Evolutionary conservation across 1,284 basidiomycete genomes (phyloP).

Genomic region (Boletus mariae): DNA sequence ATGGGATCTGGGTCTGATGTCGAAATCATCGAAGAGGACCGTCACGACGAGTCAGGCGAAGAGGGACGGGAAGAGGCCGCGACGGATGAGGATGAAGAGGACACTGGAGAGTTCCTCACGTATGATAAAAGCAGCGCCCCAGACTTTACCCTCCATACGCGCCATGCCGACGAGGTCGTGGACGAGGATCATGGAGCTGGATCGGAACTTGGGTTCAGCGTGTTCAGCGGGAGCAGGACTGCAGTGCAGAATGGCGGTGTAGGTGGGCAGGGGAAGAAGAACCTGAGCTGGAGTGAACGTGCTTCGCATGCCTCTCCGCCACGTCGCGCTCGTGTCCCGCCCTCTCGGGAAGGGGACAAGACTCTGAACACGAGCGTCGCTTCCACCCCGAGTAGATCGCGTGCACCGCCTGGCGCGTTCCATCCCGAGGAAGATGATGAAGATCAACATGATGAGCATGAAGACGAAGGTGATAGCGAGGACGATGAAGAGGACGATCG

Average conservation of each 20-base stretch:
- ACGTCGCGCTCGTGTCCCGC: conserved; percentile 6
- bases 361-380: conserved; percentile 1
- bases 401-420: conserved; percentile 25
- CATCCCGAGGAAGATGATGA: conserved; percentile 19
- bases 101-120: conserved; percentile 21
- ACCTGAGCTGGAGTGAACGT: background rate
- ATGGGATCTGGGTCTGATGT: conserved; percentile 25
- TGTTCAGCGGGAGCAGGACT: conserved; percentile 23
- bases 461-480: conserved; percentile 27
- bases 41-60: background rate
- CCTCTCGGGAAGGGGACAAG: conserved; percentile 5
- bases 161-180: conserved; percentile 16
- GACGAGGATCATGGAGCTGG: conserved; percentile 8
- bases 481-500: conserved; percentile 32
- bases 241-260: conserved; percentile 2
- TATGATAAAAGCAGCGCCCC: conserved; percentile 16
- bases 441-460: conserved; percentile 6
- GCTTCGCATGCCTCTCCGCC: conserved; percentile 7
- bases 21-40: conserved; percentile 16
- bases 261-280: background rate
- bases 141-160: conserved; percentile 18
- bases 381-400: conserved; percentile 7
- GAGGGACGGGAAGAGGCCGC: conserved; percentile 5
- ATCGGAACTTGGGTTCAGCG: conserved; percentile 26
- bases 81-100: conserved; percentile 12